Conservation (phyloP, 148 eudicot species). For the Linanthus parryae region DNA sequence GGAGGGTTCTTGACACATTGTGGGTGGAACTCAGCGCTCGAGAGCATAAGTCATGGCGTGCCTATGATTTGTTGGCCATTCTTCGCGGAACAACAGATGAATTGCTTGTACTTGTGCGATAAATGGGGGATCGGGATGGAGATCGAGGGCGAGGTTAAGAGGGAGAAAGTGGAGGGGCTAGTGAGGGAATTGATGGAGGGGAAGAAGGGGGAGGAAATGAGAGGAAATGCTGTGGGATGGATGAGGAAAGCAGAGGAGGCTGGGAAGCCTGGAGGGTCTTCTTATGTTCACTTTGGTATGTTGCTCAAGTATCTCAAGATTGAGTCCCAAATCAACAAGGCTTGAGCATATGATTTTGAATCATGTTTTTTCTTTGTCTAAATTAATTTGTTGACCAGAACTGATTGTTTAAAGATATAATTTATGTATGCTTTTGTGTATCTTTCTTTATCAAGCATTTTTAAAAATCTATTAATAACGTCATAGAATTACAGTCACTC, state of each 20-base stretch:
- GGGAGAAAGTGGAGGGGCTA: slow-evolving; percentile 37
- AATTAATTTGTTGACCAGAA: too few relatives aligned
- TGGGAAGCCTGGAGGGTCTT: slow-evolving; percentile 22
- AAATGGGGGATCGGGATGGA: slow-evolving; percentile 48
- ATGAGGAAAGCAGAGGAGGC: slow-evolving; percentile 35
- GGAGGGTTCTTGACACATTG: slow-evolving; percentile 32
- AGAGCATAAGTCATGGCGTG: slow-evolving; percentile 35
- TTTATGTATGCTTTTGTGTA: too few relatives aligned
- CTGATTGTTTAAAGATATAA: too few relatives aligned
- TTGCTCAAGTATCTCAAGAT: too few relatives aligned
- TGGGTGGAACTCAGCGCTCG: slow-evolving; percentile 27
- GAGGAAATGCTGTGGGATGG: slow-evolving; percentile 29
- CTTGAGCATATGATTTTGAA: too few relatives aligned
- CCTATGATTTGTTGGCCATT: slow-evolving; percentile 60
- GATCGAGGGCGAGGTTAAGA: slow-evolving; percentile 34
- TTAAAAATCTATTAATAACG: too few relatives aligned
- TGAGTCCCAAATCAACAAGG: too few relatives aligned
- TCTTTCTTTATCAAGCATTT: too few relatives aligned
- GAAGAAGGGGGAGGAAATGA: slow-evolving; percentile 46
- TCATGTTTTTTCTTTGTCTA: too few relatives aligned
- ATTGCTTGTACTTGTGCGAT: slow-evolving; percentile 37
- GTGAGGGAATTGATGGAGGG: slow-evolving; percentile 56
- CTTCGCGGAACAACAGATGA: slow-evolving; percentile 49
- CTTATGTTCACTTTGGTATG: slow-evolving; percentile 26
- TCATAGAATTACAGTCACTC: too few relatives aligned